A percentile compares a stretch with the other conserved stretches of the same genome.
phyloP scores from a whole-genome alignment of 164 flowering plant genomes.

The Magnolia officinalis region DNA sequence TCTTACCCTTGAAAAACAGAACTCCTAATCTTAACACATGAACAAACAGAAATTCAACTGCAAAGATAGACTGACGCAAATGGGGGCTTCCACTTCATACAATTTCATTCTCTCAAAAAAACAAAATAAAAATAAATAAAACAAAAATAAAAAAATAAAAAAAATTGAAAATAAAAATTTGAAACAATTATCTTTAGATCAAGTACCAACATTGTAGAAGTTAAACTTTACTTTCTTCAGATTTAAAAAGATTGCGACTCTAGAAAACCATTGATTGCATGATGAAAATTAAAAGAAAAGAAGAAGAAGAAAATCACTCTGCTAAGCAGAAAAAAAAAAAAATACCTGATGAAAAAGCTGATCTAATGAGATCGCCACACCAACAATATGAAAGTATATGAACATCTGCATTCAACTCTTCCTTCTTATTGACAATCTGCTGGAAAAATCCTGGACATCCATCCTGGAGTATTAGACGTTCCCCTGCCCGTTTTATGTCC shows the following conservation, averaged over 20 bases:
- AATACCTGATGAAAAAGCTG: slow-evolving; percentile 82
- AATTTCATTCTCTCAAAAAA: too few relatives aligned
- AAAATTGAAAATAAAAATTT: too few relatives aligned
- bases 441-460: slow-evolving; percentile 71
- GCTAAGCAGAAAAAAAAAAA: background rate
- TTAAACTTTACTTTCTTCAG: too few relatives aligned
- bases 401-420: slow-evolving; percentile 46
- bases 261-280: too few relatives aligned
- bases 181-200: too few relatives aligned
- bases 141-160: too few relatives aligned
- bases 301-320: too few relatives aligned
- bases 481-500: slow-evolving; percentile 77
- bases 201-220: too few relatives aligned
- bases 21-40: background rate
- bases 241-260: too few relatives aligned
- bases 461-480: slow-evolving; percentile 66
- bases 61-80: background rate
- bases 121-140: too few relatives aligned
- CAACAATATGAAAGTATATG: slow-evolving; percentile 88
- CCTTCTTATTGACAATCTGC: slow-evolving; percentile 37
- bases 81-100: too few relatives aligned
- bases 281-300: too few relatives aligned
- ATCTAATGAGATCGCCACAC: slow-evolving; percentile 87
- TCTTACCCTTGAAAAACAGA: background rate
- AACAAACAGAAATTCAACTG: background rate